Base-by-base conservation (phyloP, 2,329 filamentous ascomycete species). In the Claviceps africana region DNA sequence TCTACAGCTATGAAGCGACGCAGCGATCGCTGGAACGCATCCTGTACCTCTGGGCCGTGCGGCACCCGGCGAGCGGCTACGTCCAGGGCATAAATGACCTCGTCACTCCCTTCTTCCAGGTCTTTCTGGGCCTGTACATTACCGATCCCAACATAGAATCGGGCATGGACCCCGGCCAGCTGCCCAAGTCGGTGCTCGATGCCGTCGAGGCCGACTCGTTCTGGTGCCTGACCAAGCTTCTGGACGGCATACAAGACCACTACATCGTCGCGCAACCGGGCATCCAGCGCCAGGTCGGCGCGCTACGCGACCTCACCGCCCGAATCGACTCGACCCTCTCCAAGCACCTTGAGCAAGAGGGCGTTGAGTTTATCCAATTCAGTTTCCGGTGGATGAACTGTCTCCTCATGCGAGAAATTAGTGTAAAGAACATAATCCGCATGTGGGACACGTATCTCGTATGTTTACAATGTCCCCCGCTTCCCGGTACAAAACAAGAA, bases 401-500 rank as follows among this genome's bases (percentile, higher is more conserved):
- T 67, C 79, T 98, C 50, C 75, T 98, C 58, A 98, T 98, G 93
- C 81, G 93, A 57, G 93, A 98, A 70, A 86, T 98, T 58, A 95
- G 86, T 64, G 91, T 98, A 53, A 87, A 84, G 66, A 97, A 96
- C 65, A 96, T 89, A 0, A 95, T 98, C 57, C 79, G 93, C 60
- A 98, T 98, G 93, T 98, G 93, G 93, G 93, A 98, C 68, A 98
- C 93, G 28, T 98, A 98, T 71, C 79, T 98, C 72, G 91, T 96
- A 73, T 65, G 82, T 70, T 21, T 25, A 25, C 25, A 25, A 25
- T 3, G 25, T 25, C 25, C 25, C 25, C 25, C 25, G 25, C 5
- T 25, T 5, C 25, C 25, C 25, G 25, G 25, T 5, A 25, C 25
- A 25, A 25, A 25, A 3, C 25, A 25, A 5, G 5, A 25, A 5